Evolutionary conservation across 148 eudicot genomes (phyloP).

Genomic region (Amaranthus palmeri): DNA sequence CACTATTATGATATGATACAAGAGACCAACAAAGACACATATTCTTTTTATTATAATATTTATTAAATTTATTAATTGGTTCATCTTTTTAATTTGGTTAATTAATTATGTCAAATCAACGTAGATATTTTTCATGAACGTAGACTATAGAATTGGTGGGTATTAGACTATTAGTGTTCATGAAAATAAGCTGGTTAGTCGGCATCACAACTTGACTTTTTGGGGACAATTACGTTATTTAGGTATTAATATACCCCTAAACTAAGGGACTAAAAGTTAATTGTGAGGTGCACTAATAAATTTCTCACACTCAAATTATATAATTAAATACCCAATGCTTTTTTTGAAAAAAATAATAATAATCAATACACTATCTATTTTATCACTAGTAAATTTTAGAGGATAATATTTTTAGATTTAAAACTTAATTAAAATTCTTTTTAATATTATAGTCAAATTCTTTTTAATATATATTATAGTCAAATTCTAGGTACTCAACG

Average conservation of each 20-base stretch:
- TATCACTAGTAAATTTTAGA: too few species aligned
- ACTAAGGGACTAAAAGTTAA: background rate
- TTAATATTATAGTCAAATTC: too few species aligned
- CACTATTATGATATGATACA: conserved; percentile 21
- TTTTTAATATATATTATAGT: too few species aligned
- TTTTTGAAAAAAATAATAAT: too few species aligned
- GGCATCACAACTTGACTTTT: background rate
- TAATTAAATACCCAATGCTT: too few species aligned
- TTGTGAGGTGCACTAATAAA: background rate
- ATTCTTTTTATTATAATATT: background rate
- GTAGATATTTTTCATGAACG: conserved; percentile 10
- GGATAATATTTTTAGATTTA: too few species aligned
- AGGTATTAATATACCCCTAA: background rate
- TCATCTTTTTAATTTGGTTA: background rate
- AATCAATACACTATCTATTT: too few species aligned
- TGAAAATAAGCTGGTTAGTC: conserved; percentile 1
- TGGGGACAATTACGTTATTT: background rate
- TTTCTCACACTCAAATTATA: too few species aligned
- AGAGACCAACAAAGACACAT: conserved; percentile 23
- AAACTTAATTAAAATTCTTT: too few species aligned
- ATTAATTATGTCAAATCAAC: conserved; percentile 15
- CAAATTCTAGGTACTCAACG: too few species aligned
- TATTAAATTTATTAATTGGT: background rate
- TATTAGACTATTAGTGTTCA: background rate
- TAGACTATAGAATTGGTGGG: background rate